A percentile compares a stretch with the other conserved stretches of the same genome.
phyloP scores from a whole-genome alignment of 2,329 filamentous ascomycete genomes.

The Phyllosticta citrichinensis region DNA sequence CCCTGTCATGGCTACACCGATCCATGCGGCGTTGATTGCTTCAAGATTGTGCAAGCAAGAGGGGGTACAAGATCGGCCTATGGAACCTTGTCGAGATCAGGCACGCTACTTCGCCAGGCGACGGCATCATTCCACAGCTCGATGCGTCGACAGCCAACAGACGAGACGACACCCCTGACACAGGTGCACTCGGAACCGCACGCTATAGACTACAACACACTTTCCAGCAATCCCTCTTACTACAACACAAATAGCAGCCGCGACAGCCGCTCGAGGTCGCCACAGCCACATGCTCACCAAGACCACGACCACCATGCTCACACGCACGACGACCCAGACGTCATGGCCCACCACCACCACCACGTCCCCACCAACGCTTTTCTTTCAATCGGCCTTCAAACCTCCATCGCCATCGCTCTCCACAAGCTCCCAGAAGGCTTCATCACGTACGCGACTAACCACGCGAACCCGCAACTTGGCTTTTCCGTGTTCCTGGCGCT shows the following conservation, averaged over 20 bases:
- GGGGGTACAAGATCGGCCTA: constrained; percentile 19
- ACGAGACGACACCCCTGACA: background rate
- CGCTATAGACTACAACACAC: constrained; percentile 9
- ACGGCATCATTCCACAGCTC: background rate
- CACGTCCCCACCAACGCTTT: constrained; percentile 93
- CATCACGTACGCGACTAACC: constrained; percentile 94
- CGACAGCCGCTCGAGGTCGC: constrained; percentile 13
- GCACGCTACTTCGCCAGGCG: background rate
- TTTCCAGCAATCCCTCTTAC: constrained; percentile 12
- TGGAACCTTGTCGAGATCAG: background rate
- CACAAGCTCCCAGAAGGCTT: constrained; percentile 87
- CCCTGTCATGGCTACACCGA: constrained; percentile 54
- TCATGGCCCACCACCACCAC: constrained; percentile 58
- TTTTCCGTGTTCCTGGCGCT: constrained; percentile 90
- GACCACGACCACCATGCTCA: constrained; percentile 14
- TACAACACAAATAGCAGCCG: constrained; percentile 16
- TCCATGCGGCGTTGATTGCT: constrained; percentile 51
- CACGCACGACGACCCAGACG: constrained; percentile 11
- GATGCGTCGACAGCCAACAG: background rate
- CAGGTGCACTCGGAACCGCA: background rate
- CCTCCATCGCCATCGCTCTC: constrained; percentile 84
- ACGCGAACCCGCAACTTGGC: constrained; percentile 80
- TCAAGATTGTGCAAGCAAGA: constrained; percentile 38
- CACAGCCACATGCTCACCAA: constrained; percentile 1
- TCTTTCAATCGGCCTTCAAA: constrained; percentile 89